A percentile compares a stretch with the other conserved stretches of the same genome.
Conservation (phyloP, 1,139 yeast species). For the Blastobotrys arbuscula region DNA sequence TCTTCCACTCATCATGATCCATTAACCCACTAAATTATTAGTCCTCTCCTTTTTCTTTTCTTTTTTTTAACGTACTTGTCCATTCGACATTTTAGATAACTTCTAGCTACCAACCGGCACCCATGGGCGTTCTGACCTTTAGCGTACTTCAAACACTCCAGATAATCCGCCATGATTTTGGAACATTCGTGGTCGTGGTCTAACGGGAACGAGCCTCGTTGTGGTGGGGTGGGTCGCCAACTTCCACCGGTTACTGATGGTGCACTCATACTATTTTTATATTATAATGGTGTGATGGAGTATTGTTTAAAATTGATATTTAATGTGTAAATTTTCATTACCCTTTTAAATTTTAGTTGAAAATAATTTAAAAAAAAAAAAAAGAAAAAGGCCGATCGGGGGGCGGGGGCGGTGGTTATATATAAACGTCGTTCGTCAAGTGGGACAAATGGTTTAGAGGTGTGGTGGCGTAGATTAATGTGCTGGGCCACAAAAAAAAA, state of each 20-base stretch:
- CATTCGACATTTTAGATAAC: slow-evolving; percentile 83
- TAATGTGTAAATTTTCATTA: too few species aligned
- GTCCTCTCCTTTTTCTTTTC: slow-evolving; percentile 5
- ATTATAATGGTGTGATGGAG: not conserved
- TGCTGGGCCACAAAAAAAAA: too few species aligned
- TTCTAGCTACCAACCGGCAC: slow-evolving; percentile 78
- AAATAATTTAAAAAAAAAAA: too few species aligned
- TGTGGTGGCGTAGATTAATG: too few species aligned
- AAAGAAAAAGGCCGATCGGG: too few species aligned
- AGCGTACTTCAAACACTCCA: slow-evolving; percentile 72
- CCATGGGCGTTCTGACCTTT: slow-evolving; percentile 82
- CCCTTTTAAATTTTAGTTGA: too few species aligned
- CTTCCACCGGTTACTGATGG: slow-evolving; percentile 6
- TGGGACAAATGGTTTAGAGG: too few species aligned
- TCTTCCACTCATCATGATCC: slow-evolving; percentile 79
- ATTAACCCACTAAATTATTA: slow-evolving; percentile 50
- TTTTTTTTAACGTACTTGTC: slow-evolving; percentile 41
- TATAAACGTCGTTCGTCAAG: too few species aligned
- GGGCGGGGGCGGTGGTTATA: too few species aligned
- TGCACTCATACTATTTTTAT: not conserved
- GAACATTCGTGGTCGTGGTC: slow-evolving; percentile 89
- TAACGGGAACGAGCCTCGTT: slow-evolving; percentile 90
- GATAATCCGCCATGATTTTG: slow-evolving; percentile 64
- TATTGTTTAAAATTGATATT: not conserved
- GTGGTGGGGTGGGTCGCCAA: slow-evolving; percentile 84